Conservation (phyloP, 1,284 basidiomycete species). For the Fomitiporia mediterranea region DNA sequence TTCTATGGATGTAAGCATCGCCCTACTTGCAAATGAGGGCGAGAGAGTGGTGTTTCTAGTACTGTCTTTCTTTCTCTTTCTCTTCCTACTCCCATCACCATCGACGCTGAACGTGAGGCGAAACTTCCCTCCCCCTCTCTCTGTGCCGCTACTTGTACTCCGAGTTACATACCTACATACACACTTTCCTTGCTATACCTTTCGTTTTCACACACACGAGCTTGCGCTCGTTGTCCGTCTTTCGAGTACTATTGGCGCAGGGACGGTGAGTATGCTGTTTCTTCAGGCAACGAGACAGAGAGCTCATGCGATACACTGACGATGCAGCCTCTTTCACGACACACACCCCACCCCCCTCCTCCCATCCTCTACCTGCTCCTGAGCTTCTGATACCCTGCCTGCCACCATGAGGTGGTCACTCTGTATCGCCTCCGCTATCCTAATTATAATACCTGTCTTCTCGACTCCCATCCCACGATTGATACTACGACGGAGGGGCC, state of each 20-base stretch:
- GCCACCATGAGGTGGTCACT: constrained; percentile 20
- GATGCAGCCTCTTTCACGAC: neutral
- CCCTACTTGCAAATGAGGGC: neutral
- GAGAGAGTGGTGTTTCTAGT: neutral
- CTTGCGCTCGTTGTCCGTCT: neutral
- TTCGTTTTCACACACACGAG: neutral
- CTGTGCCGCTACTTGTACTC: neutral
- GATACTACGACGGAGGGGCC: constrained; percentile 11
- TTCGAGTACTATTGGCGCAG: neutral
- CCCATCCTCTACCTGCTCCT: neutral
- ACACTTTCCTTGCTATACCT: neutral
- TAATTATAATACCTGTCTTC: constrained; percentile 20
- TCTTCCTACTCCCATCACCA: neutral
- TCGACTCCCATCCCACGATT: constrained; percentile 21
- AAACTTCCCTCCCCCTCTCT: too few relatives aligned
- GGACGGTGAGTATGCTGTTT: constrained; percentile 9
- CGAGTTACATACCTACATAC: neutral
- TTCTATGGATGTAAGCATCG: neutral
- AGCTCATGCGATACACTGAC: neutral
- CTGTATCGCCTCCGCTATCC: constrained; percentile 14
- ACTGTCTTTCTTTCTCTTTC: neutral
- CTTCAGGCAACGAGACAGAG: neutral
- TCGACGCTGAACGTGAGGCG: too few relatives aligned
- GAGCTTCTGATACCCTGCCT: neutral
- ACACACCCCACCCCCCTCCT: neutral